Conservation (phyloP, 108 stramenopile genomes). For the Nitzschia sp. region DNA sequence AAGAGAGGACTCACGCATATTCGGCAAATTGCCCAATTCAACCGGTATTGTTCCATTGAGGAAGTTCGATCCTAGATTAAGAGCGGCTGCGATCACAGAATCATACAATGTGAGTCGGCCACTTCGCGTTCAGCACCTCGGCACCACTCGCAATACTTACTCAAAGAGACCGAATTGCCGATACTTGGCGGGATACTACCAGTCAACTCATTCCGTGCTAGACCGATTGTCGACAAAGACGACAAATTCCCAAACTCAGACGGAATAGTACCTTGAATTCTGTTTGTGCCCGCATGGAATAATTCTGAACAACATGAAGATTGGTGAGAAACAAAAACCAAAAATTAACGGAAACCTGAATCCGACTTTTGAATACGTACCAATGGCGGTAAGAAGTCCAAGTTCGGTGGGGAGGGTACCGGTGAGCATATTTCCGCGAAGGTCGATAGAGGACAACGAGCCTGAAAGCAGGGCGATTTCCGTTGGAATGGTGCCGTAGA, state of each 20-base stretch:
- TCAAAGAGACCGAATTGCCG: background rate
- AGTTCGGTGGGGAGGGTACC: conserved; percentile 60
- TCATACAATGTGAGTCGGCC: too few relatives aligned
- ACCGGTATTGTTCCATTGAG: conserved; percentile 23
- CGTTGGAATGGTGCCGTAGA: conserved; percentile 28
- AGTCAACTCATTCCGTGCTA: conserved; percentile 11
- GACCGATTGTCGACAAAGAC: conserved; percentile 21
- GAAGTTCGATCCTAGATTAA: background rate
- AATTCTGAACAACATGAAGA: background rate
- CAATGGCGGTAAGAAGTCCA: conserved; percentile 36
- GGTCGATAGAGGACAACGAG: conserved; percentile 13
- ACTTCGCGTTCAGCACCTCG: too few relatives aligned
- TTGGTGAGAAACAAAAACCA: too few relatives aligned
- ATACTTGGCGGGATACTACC: conserved; percentile 29
- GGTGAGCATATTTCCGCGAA: conserved; percentile 43
- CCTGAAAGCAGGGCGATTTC: conserved; percentile 30
- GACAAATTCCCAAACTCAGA: conserved; percentile 40
- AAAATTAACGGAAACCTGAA: background rate
- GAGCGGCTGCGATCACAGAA: background rate
- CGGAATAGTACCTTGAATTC: conserved; percentile 43
- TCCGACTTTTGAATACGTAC: conserved; percentile 7
- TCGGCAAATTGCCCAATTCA: conserved; percentile 13
- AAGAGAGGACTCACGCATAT: conserved; percentile 4
- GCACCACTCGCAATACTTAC: background rate
- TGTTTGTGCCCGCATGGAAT: background rate